phyloP scores from a whole-genome alignment of 169 alveolate genomes.

The Plasmodium gaboni region DNA sequence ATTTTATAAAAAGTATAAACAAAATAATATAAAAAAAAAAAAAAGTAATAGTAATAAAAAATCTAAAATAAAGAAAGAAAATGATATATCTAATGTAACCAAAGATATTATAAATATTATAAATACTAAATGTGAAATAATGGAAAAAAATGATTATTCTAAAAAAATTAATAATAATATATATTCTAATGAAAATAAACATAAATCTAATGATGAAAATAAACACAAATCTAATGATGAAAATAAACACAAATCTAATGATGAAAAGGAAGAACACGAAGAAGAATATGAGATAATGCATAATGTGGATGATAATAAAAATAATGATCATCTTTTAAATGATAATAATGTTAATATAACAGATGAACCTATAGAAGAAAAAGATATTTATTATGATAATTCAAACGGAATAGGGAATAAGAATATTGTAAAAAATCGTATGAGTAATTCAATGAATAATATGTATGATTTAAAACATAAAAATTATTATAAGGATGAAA shows the following conservation, averaged over 20 bases:
- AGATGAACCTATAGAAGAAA: neutral
- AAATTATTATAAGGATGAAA: neutral
- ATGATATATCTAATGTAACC: too few species aligned
- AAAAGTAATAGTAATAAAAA: neutral
- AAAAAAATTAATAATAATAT: too few species aligned
- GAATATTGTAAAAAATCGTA: neutral
- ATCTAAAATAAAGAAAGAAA: neutral
- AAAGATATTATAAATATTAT: too few species aligned
- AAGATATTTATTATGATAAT: neutral
- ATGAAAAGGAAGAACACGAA: too few species aligned
- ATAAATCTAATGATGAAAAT: too few species aligned
- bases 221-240: too few species aligned
- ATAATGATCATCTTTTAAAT: neutral
- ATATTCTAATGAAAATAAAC: too few species aligned
- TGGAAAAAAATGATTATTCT: too few species aligned
- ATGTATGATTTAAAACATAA: neutral
- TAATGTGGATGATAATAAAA: neutral
- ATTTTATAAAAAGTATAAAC: neutral
- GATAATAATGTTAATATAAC: neutral
- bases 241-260: too few species aligned
- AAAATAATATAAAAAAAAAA: neutral
- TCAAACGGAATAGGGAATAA: neutral
- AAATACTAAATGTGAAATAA: too few species aligned
- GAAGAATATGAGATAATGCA: neutral
- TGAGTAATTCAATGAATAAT: constrained; percentile 4